Evolutionary conservation across 2,329 filamentous ascomycete species (phyloP), one percentile per base, ranked within the genome.

Genomic region (Remersonia thermophila): DNA sequence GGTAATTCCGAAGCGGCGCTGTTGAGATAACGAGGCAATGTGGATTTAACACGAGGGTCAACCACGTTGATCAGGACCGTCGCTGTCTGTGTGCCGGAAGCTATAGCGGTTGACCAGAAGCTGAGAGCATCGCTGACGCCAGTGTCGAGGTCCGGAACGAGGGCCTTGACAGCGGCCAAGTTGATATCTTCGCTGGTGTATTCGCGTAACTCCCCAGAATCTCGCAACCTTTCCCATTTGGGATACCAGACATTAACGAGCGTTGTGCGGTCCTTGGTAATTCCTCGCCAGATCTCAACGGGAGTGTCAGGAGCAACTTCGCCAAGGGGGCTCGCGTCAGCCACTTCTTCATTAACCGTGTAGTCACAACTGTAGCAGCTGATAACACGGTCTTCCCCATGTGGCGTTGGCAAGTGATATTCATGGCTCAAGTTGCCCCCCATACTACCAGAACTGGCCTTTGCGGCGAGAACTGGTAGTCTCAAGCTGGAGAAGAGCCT

Each of bases 361-460:
- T 87, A 84, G 25, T 71, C 66, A 54, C 91, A 98, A 9, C 57
- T 61, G 15, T 62, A 61, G 55, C 91, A 98, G 43, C 67, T 78
- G 43, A 93, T 73, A 27, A 98, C 69, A 1, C 74, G 78, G 51
- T 98, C 91, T 55, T 96, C 91, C 7, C 91, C 91, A 33, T 81
- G 77, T 0, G 71, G 54, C 20, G 79, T 84, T 2, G 80, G 71
- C 34, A 94, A 79, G 54, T 95, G 91, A 54, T 93, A 98, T 52
- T 98, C 91, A 55, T 98, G 91, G 55, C 87, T 96, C 27, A 94
- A 61, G 46, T 79, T 80, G 10, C 91, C 91, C 23, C 91, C 91
- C 73, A 98, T 98, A 46, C 85, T 83, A n/a, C 91, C 91, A 1
- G 89, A 95, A 55, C 87, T 87, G 6, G 91, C 91, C 48, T 84